Evolutionary conservation across 108 stramenopile genomes (phyloP).

Genomic region (Bacterosira constricta): DNA sequence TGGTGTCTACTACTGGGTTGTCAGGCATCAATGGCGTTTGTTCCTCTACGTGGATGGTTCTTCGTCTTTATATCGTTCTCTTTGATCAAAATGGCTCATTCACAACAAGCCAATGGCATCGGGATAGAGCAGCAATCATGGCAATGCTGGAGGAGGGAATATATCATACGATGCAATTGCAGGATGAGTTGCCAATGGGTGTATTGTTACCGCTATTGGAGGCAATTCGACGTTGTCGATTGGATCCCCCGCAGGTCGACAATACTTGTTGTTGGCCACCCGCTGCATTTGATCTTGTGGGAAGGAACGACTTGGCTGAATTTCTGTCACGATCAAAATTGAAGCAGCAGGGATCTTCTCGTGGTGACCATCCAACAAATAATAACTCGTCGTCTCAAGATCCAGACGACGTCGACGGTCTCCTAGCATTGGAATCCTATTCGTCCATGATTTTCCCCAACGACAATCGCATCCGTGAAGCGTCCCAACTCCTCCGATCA

Average conservation of each 20-base stretch:
- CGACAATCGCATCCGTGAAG: slow-evolving; percentile 91
- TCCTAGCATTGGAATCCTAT: slow-evolving; percentile 69
- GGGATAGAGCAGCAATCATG: slow-evolving; percentile 48
- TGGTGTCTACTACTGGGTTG: no score
- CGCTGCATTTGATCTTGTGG: slow-evolving; percentile 74
- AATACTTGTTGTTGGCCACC: slow-evolving; percentile 43
- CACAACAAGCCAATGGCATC: not conserved
- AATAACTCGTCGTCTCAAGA: slow-evolving; percentile 32
- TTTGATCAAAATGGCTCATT: slow-evolving; percentile 16
- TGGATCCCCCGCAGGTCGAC: slow-evolving; percentile 46
- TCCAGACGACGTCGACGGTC: slow-evolving; percentile 80
- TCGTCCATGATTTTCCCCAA: slow-evolving; percentile 89
- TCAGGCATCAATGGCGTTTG: slow-evolving; percentile 56
- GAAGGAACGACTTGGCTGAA: slow-evolving; percentile 74
- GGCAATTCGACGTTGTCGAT: slow-evolving; percentile 63
- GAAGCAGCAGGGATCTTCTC: not conserved
- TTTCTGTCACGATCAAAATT: slow-evolving; percentile 24
- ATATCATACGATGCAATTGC: slow-evolving; percentile 37
- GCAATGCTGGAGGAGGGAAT: slow-evolving; percentile 74
- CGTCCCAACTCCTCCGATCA: slow-evolving; percentile 86
- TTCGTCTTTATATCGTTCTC: slow-evolving; percentile 51
- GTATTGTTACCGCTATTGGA: slow-evolving; percentile 73
- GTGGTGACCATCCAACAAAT: not conserved
- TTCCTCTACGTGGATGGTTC: slow-evolving; percentile 47
- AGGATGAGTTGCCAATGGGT: slow-evolving; percentile 66